Evolutionary conservation across 1,284 basidiomycete species (phyloP).

Genomic region (Ganoderma lucidum): DNA sequence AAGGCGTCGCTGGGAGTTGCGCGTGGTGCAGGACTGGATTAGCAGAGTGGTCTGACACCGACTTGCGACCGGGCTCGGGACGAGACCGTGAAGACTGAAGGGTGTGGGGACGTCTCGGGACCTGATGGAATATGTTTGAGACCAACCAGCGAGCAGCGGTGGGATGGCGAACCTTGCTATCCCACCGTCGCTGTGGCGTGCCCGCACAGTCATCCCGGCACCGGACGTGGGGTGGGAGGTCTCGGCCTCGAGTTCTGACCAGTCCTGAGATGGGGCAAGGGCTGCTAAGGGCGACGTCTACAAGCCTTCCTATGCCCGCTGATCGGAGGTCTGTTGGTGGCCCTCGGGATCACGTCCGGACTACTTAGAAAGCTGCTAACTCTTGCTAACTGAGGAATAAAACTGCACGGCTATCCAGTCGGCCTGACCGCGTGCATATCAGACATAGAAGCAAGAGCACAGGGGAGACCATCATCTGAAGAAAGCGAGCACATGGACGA

Average conservation of each 20-base stretch:
- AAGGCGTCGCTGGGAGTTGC: conserved; percentile 26
- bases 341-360: conserved; percentile 4
- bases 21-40: conserved; percentile 19
- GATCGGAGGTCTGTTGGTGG: background rate
- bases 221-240: background rate
- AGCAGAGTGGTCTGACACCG: conserved; percentile 14
- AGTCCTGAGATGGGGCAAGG: background rate
- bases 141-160: background rate
- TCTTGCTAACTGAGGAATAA: background rate
- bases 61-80: conserved; percentile 16
- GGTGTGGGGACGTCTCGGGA: conserved; percentile 23
- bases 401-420: conserved; percentile 1
- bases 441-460: conserved; percentile 15
- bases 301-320: conserved; percentile 4
- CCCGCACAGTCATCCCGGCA: background rate
- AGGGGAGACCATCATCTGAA: conserved; percentile 20
- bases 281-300: too few species aligned
- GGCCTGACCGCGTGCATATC: background rate
- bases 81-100: background rate
- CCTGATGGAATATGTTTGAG: conserved; percentile 23
- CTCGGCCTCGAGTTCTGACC: background rate
- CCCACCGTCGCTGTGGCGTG: conserved; percentile 26
- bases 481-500: conserved; percentile 30
- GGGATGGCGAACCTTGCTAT: conserved; percentile 8
- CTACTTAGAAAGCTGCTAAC: background rate